Base-by-base conservation (phyloP, 352 stramenopile species). In the Phytophthora ohioensis region DNA sequence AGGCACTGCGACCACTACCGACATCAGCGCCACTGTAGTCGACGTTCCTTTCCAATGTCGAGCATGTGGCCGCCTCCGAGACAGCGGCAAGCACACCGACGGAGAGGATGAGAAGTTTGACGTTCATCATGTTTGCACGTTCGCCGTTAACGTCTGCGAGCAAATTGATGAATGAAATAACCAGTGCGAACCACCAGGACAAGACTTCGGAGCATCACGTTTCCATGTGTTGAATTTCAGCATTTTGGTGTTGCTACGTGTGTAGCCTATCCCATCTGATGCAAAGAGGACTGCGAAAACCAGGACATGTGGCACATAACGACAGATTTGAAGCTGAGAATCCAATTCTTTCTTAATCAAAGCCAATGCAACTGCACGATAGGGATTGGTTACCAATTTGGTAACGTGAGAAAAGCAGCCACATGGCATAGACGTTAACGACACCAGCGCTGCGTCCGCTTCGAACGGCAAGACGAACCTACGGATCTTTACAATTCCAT, bases 151-250 rank as follows among this genome's bases (percentile, higher is more conserved):
- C 27, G 31, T 12, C 13, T 48, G 15, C 15, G 11, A 41, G 41
- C 6, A 60, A 66, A 71, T 60, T 52, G 47, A 57, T 43, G 56
- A 71, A 56, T 71, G 64, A 66, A 17, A 6, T 46, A 46, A 47
- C 3, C 13, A 15, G 32, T 17, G 13, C 17, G 35, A 46, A 57
- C 53, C 49, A 67, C 60, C 21, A 64, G 42, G 46, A 69, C n/a
- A 35, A 58, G 10, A 43, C 13, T 32, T 41, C 10, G 59, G 49
- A 67, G 41, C 17, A 57, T 51, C 47, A 45, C 32, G 32, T 63
- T 15, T 8, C 45, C 56, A 63, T 21, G 35, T 64, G 56, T 55
- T 64, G 56, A 45, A 55, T 64, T 64, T 55, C 34, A 64, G 43
- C 56, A 36, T 47, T 54, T 55, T 62, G 55, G 55, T 62, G 55